These are phyloP conservation scores for Zymoseptoria tritici DNA, from an alignment of 2,329 filamentous ascomycete genomes.

Conservation along the genomic window DNA sequence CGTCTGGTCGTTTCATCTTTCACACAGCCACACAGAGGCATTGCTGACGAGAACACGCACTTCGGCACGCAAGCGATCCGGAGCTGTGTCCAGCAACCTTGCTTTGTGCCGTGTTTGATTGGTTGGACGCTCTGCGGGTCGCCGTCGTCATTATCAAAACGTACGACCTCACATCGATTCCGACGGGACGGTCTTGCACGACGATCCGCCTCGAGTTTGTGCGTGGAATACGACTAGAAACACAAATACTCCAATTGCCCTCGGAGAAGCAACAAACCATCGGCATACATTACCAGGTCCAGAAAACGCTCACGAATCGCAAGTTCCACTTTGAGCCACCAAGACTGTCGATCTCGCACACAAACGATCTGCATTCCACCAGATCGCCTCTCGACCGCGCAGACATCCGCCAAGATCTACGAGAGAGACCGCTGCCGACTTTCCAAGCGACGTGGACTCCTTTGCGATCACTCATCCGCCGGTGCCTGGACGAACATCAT, in stretches of 20 bases:
- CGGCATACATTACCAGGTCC: neutral
- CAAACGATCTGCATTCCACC: neutral
- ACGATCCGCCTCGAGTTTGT: neutral
- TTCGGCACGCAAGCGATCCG: neutral
- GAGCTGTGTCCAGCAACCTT: neutral
- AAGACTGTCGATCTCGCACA: neutral
- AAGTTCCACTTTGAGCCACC: neutral
- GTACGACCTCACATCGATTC: neutral
- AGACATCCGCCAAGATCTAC: neutral
- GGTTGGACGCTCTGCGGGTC: neutral
- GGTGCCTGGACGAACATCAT: neutral
- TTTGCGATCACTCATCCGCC: neutral
- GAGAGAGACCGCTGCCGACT: neutral
- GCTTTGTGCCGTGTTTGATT: neutral
- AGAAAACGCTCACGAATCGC: neutral
- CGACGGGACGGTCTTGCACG: neutral
- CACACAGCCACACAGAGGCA: neutral
- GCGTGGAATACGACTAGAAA: neutral
- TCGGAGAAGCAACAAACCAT: neutral
- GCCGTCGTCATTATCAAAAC: neutral
- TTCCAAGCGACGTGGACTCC: neutral
- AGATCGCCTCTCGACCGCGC: neutral
- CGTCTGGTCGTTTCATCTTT: neutral
- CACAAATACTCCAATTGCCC: neutral
- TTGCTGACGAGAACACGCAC: neutral